Evolutionary conservation across 768 basidiomycete species (phyloP).

Genomic region (Lactarius hatsudake): DNA sequence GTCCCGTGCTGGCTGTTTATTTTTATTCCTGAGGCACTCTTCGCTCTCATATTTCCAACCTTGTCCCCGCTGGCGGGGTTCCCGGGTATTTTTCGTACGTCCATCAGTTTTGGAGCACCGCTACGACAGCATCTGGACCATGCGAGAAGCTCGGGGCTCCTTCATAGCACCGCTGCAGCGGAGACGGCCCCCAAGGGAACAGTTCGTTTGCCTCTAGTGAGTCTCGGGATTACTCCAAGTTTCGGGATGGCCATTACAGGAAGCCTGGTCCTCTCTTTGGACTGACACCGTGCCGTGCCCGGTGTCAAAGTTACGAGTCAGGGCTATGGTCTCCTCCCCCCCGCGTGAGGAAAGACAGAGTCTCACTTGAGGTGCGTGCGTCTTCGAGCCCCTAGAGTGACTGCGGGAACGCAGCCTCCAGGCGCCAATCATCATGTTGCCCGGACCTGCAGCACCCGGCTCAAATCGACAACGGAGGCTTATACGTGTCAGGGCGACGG

Average conservation of each 20-base stretch:
- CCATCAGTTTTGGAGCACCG: not conserved
- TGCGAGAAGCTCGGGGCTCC: not conserved
- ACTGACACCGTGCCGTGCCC: not conserved
- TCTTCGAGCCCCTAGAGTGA: not conserved
- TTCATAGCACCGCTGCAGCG: not conserved
- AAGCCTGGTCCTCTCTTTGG: not conserved
- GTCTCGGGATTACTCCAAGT: not conserved
- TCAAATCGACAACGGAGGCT: not conserved
- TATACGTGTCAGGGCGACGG: not conserved
- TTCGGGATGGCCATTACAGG: not conserved
- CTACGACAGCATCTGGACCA: not conserved
- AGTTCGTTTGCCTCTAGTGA: not conserved
- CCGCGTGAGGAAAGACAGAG: not conserved
- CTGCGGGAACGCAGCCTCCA: not conserved
- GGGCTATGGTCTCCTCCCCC: not conserved
- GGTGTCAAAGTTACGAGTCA: not conserved
- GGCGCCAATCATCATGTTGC: not conserved
- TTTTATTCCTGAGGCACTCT: not conserved
- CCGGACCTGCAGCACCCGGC: not conserved
- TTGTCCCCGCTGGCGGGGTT: not conserved
- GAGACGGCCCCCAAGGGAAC: not conserved
- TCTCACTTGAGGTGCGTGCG: not conserved
- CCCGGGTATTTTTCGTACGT: not conserved
- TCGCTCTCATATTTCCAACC: not conserved
- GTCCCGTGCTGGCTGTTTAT: not conserved